Percentiles rank a stretch among this genome's conserved stretches.
Conservation (phyloP, 495 filamentous ascomycete genomes). For the Daldinia decipiens region DNA sequence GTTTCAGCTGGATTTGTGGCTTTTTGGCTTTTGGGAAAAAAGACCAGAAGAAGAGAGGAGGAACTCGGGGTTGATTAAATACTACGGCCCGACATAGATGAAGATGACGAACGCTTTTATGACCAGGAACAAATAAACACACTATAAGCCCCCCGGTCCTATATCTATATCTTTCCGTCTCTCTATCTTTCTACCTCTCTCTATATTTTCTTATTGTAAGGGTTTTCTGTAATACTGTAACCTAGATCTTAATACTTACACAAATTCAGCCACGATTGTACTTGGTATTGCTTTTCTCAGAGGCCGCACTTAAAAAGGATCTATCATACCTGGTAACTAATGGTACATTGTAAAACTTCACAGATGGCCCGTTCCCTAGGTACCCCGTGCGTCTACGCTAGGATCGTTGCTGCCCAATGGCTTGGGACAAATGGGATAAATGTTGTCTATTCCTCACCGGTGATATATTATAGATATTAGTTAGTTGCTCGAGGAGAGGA, state of each 20-base stretch:
- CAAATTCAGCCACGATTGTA: neutral
- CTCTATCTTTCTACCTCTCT: neutral
- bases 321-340: neutral
- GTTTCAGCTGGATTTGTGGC: neutral
- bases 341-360: neutral
- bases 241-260: neutral
- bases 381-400: conserved; percentile 5
- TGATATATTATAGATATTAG: neutral
- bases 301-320: neutral
- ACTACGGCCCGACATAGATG: neutral
- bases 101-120: neutral
- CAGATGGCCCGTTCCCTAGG: conserved; percentile 5
- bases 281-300: neutral
- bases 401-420: neutral
- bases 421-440: neutral
- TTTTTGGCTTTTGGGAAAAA: neutral
- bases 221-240: neutral
- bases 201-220: neutral
- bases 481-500: no score
- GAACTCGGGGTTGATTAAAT: neutral
- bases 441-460: neutral
- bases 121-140: conserved; percentile 4
- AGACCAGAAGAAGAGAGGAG: neutral
- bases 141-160: neutral
- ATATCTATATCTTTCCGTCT: neutral